Evolutionary conservation across 1,139 yeast species (phyloP).

Genomic region (Pneumocystis sp.): DNA sequence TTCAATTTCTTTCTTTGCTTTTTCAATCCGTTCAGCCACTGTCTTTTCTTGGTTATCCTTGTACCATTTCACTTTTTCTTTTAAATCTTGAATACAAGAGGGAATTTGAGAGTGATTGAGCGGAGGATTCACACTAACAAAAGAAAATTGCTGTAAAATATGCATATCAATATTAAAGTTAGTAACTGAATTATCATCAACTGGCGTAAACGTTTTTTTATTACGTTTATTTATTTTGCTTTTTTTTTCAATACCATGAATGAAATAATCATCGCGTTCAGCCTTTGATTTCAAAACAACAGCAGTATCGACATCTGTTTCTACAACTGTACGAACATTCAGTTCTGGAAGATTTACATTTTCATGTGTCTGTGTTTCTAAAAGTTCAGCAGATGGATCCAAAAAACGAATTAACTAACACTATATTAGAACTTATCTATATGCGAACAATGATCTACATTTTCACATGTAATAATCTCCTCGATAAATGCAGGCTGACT

Average conservation of each 20-base stretch:
- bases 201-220: conserved; percentile 19
- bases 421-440: neutral
- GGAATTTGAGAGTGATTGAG: conserved; percentile 59
- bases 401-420: neutral
- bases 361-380: neutral
- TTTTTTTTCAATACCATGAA: conserved; percentile 29
- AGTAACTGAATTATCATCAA: conserved; percentile 18
- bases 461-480: conserved; percentile 61
- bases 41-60: conserved; percentile 65
- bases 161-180: conserved; percentile 70
- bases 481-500: conserved; percentile 64
- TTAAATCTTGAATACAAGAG: conserved; percentile 49
- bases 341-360: conserved; percentile 16
- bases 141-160: conserved; percentile 61
- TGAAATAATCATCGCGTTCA: conserved; percentile 38
- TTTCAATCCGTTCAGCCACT: conserved; percentile 35
- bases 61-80: conserved; percentile 58
- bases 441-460: conserved; percentile 25
- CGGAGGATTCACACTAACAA: conserved; percentile 70
- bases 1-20: conserved; percentile 18
- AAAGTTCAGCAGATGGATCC: neutral
- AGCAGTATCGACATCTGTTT: conserved; percentile 21
- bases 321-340: conserved; percentile 24
- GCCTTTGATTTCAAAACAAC: conserved; percentile 46
- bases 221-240: conserved; percentile 29